phyloP scores from a whole-genome alignment of 257 asterid genomes.

The Solanum ahanhuiri region DNA sequence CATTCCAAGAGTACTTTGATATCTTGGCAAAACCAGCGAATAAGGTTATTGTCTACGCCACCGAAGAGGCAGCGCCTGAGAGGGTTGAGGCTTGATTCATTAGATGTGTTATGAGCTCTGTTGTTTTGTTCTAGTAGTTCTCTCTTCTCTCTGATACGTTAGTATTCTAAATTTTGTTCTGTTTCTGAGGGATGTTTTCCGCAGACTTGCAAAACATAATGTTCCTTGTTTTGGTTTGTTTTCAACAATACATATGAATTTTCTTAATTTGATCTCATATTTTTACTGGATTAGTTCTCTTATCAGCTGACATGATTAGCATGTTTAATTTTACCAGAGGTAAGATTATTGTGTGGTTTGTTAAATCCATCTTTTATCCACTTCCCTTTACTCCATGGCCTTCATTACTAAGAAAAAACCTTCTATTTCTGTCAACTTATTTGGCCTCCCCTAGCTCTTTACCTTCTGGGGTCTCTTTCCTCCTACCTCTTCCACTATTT shows the following conservation, averaged over 20 bases:
- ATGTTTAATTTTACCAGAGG: background rate
- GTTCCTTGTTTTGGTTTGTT: background rate
- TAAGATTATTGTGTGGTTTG: background rate
- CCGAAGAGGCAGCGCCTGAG: background rate
- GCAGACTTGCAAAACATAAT: background rate
- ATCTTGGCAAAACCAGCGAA: background rate
- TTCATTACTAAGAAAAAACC: too few relatives aligned
- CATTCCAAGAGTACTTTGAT: constrained; percentile 3
- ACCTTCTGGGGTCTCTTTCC: too few relatives aligned
- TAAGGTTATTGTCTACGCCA: background rate
- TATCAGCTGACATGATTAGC: background rate
- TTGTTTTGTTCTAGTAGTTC: background rate
- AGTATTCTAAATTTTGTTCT: background rate
- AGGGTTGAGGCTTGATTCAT: background rate
- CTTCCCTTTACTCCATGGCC: background rate
- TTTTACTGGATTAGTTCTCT: background rate
- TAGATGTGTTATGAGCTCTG: background rate
- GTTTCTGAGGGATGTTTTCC: background rate
- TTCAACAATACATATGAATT: background rate
- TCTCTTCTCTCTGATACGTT: background rate
- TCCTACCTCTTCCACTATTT: too few relatives aligned
- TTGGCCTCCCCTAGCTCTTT: too few relatives aligned
- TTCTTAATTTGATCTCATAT: background rate
- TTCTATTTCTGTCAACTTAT: too few relatives aligned
- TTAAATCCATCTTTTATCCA: background rate